phyloP scores from a whole-genome alignment of 495 filamentous ascomycete species.

The Aspergillus indologenus region DNA sequence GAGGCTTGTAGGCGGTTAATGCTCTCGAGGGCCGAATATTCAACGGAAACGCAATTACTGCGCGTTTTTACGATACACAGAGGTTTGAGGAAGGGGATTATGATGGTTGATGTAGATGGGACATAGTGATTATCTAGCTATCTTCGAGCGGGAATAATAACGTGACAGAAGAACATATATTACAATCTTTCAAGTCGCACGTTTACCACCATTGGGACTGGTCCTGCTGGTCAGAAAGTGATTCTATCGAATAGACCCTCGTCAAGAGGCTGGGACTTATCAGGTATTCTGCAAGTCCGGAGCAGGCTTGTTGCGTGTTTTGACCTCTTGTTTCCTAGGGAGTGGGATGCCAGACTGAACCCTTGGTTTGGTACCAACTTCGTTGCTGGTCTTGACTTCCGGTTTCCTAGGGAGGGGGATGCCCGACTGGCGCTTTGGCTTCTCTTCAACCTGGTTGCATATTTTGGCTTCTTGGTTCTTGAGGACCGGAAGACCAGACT shows the following conservation, averaged over 20 bases:
- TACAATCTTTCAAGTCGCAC: neutral
- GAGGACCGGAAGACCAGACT: too few relatives aligned
- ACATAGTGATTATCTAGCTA: neutral
- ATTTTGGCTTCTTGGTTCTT: too few relatives aligned
- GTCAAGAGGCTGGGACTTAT: neutral
- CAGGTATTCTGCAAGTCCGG: neutral
- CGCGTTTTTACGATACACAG: slow-evolving; percentile 74
- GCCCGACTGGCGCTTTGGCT: too few relatives aligned
- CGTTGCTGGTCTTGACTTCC: neutral
- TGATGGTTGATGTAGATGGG: slow-evolving; percentile 27
- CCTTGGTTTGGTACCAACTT: neutral
- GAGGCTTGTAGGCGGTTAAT: slow-evolving; percentile 68
- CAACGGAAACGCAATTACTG: slow-evolving; percentile 76
- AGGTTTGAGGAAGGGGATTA: slow-evolving; percentile 76
- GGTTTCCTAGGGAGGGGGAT: neutral
- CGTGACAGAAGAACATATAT: neutral
- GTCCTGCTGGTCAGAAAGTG: slow-evolving; percentile 17
- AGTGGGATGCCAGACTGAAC: neutral
- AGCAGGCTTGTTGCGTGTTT: neutral
- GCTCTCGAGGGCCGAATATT: slow-evolving; percentile 80
- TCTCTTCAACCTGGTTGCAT: too few relatives aligned
- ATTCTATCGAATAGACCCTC: slow-evolving; percentile 24
- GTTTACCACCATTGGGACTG: neutral
- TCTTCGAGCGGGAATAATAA: neutral
- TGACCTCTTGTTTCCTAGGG: slow-evolving; percentile 3